These are phyloP conservation scores for Fusarium piperis DNA, from an alignment of 2,329 filamentous ascomycete genomes.

Conservation along the genomic window DNA sequence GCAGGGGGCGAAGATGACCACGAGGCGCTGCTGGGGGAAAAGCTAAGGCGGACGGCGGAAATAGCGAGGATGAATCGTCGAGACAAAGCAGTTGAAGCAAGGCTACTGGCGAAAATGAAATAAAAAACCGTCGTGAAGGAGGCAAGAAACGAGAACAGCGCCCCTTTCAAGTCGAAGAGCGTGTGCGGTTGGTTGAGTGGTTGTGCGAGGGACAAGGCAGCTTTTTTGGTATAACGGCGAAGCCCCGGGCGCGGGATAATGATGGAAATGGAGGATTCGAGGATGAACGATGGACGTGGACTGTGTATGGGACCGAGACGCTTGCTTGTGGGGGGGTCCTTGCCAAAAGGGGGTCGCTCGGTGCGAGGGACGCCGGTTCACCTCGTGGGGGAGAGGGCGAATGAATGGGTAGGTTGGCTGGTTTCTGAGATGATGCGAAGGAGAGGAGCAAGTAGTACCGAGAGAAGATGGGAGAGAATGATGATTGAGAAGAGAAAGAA, in stretches of 20 bases:
- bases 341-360: slow-evolving; percentile 46
- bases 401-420: neutral
- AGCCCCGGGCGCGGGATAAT: slow-evolving; percentile 40
- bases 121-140: slow-evolving; percentile 26
- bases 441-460: slow-evolving; percentile 1
- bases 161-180: slow-evolving; percentile 19
- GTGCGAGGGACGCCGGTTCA: slow-evolving; percentile 44
- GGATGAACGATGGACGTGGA: slow-evolving; percentile 29
- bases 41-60: slow-evolving; percentile 32
- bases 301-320: slow-evolving; percentile 38
- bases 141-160: slow-evolving; percentile 30
- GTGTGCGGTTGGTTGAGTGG: neutral
- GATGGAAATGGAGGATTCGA: slow-evolving; percentile 43
- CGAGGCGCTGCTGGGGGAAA: slow-evolving; percentile 39
- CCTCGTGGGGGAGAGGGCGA: slow-evolving; percentile 35
- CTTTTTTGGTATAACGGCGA: slow-evolving; percentile 34
- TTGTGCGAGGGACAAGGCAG: slow-evolving; percentile 22
- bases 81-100: slow-evolving; percentile 17
- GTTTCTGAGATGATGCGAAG: slow-evolving; percentile 2
- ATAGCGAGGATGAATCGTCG: slow-evolving; percentile 31
- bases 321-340: slow-evolving; percentile 37
- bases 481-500: slow-evolving; percentile 28
- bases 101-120: slow-evolving; percentile 19
- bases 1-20: slow-evolving; percentile 33
- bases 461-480: slow-evolving; percentile 24